Evolutionary conservation across 2,329 filamentous ascomycete genomes (phyloP), one percentile per base, ranked within the genome.

Genomic region (Pezicula rhizophila): DNA sequence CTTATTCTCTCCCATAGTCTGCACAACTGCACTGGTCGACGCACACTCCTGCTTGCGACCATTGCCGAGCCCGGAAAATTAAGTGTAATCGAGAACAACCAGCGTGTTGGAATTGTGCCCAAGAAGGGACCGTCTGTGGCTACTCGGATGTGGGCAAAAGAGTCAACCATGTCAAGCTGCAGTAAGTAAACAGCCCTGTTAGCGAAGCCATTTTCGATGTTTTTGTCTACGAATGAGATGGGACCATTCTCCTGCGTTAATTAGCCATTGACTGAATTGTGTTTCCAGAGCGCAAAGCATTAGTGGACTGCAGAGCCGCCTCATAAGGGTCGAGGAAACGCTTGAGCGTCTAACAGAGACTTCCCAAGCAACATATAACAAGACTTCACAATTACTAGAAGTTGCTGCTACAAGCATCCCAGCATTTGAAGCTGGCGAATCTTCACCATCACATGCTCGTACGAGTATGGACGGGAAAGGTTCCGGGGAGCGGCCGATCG

Each of bases 151-250:
- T n/a, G 15, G 40, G 40, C 7, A 42, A 42, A 25, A 42, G 40
- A 42, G 40, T 42, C 15, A 42, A 42, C n/a, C 40, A 42, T 42
- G 25, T 42, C 10, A 42, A 42, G 25, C 23, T 42, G 10, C n/a
- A 20, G 40, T 42, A 26, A 8, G 40, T 18, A 18, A 18, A 18
- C 18, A 18, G 18, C 18, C 3, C 18, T 18, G 18, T 18, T 18
- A 18, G 18, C 18, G 18, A 18, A 18, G 18, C 18, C 2, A 18
- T 18, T 18, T 42, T 11, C 15, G 33, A 35, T 35, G 10, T n/a
- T 35, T 35, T 35, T n/a, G 11, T 11, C n/a, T 35, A 35, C 10
- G 33, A 35, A 35, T n/a, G 10, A 11, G 33, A 35, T 35, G n/a
- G 33, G 11, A 11, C 33, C n/a, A 11, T 11, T 4, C n/a, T n/a